Base-by-base conservation (phyloP, 768 basidiomycete species). In the Calocybe cyanea region DNA sequence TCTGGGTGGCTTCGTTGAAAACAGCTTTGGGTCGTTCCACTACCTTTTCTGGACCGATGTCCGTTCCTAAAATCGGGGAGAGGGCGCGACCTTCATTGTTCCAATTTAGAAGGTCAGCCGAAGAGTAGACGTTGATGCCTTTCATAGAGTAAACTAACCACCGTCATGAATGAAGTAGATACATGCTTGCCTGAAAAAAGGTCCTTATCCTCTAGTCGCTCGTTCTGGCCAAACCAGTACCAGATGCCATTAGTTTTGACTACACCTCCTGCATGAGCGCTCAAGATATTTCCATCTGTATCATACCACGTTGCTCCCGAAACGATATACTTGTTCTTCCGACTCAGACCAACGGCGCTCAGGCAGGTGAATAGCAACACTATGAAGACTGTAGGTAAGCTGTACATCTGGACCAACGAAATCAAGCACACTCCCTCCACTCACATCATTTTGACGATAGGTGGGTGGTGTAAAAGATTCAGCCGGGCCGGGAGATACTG, bases 191-290 rank as follows among this genome's bases (percentile, higher is more conserved):
- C 57, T 19, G 58, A 57, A 41, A 61, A 62, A 20, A 62, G 42
- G 21, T 53, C 51, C 24, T 41, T 52, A 30, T 57, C 54, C 36
- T 59, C 58, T 13, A 43, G 33, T 28, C 54, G 43, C 41, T 59
- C 55, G 41, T 63, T 58, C 45, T 62, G 53, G 9, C 58, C 61
- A 36, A 63, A 63, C 61, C 61, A 63, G 38, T 63, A 64, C 55
- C 54, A 63, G 15, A 42, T 57, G 31, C 52, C 58, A 19, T 57
- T 56, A 25, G 47, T 49, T 30, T 59, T 46, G 8, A 58, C 52
- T 23, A 64, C 57, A 4, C 58, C 59, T n/a, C 56, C 49, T 17
- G 61, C 61, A 32, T 62, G 58, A 1, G 58, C 57, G 34, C 56
- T 58, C 17, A 63, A 36, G 10, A 61, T 41, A 28, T 56, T 54